Evolutionary conservation across 2,329 filamentous ascomycete genomes (phyloP).

Genomic region (Domatiomyces catenatus): DNA sequence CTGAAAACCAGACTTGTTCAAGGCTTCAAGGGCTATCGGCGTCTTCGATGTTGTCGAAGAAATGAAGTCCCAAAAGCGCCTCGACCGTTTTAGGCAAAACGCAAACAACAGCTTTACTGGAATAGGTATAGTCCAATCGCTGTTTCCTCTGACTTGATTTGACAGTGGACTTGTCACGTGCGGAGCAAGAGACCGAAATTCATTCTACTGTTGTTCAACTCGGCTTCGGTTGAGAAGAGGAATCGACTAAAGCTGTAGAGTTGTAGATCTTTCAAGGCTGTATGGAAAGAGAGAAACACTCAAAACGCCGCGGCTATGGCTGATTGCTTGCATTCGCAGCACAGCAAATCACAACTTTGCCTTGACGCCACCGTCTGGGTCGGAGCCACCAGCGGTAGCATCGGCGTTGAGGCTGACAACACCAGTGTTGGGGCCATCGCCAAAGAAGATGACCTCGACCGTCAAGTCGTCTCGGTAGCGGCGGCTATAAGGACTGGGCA

Average conservation of each 20-base stretch:
- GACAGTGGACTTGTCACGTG: no score
- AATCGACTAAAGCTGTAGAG: no score
- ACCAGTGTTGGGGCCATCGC: constrained; percentile 59
- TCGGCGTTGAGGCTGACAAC: constrained; percentile 73
- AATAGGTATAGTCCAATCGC: no score
- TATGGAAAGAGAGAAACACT: background rate
- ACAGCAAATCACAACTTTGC: constrained; percentile 29
- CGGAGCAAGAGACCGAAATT: no score
- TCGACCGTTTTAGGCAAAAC: no score
- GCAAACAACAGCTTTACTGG: no score
- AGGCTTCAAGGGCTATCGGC: no score
- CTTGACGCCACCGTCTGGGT: constrained; percentile 20
- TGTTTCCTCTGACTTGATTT: no score
- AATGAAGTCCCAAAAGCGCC: no score
- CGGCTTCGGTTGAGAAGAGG: background rate
- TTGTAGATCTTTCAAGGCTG: background rate
- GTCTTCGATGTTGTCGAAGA: no score
- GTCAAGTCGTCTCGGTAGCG: constrained; percentile 91
- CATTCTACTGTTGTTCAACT: no score
- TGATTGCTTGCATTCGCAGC: background rate
- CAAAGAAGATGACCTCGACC: constrained; percentile 97
- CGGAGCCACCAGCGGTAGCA: constrained; percentile 50
- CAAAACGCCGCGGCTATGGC: background rate
- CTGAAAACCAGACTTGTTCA: no score
- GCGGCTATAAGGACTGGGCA: constrained; percentile 80